Evolutionary conservation across 768 basidiomycete species (phyloP), one percentile per base, ranked within the genome.

Genomic region (Rubroboletus pulcherrimus): DNA sequence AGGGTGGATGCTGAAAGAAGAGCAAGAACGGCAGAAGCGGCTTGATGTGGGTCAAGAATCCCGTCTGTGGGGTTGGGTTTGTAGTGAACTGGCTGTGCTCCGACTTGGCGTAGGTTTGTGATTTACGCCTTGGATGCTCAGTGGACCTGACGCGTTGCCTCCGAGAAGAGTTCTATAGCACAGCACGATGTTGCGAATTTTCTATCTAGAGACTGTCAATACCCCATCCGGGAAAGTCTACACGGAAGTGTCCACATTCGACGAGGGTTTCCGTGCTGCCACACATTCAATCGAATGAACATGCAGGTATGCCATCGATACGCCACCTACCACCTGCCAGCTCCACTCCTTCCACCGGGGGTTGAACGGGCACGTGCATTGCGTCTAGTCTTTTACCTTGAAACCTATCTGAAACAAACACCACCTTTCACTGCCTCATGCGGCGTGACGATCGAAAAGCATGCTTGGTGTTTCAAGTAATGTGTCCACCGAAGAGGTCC

Each of bases 1-100:
- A 85, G 67, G 72, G 73, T 61, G 65, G 71, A 57, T 64, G 66
- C 54, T 61, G 34, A 29, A 21, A 52, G 50, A 33, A 61, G 53
- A 37, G 60, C 57, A 24, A 60, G 60, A 31, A 56, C 44, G 5
- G 58, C 38, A 7, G 26, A 73, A 30, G 64, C 63, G 50, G 56
- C 60, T 37, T 71, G 52, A 68, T 57, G 53, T 59, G 54, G 47
- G 39, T 39, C 49, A 14, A 40, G 45, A 37, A 30, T 33, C 11
- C 50, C 12, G 30, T 44, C 24, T 14, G 47, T 53, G 35, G n/a
- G 7, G 48, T 33, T 33, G 17, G 15, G n/a, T 29, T 10, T 43
- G 39, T 24, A 49, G 35, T 49, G 53, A 38, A 38, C 4, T 39
- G 37, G 17, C 43, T 45, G 44, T 9, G 26, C 7, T 29, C 39